phyloP scores from a whole-genome alignment of 768 basidiomycete species.

The Termitomyces sp. region DNA sequence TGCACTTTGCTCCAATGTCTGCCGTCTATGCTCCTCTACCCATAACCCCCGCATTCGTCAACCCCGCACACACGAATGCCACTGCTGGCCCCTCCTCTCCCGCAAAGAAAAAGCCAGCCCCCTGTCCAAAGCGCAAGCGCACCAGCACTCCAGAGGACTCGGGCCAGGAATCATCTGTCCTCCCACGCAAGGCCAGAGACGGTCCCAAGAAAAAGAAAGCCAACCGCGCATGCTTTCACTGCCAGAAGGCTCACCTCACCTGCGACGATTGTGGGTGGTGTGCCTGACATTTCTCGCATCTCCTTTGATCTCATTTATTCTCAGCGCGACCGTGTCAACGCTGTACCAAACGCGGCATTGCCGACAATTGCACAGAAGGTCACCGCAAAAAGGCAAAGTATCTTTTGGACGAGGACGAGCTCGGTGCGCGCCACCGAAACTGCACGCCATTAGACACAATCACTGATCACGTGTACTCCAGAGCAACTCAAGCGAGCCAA shows the following conservation, averaged over 20 bases:
- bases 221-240: constrained; percentile 88
- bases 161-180: constrained; percentile 38
- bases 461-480: constrained; percentile 34
- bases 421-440: constrained; percentile 47
- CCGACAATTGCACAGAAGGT: constrained; percentile 85
- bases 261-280: constrained; percentile 86
- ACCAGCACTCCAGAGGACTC: constrained; percentile 54
- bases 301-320: constrained; percentile 11
- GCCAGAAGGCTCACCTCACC: constrained; percentile 97
- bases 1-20: constrained; percentile 23
- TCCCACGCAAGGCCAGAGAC: constrained; percentile 54
- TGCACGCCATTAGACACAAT: constrained; percentile 18
- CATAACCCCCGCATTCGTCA: constrained; percentile 28
- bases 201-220: constrained; percentile 94
- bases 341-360: constrained; percentile 91
- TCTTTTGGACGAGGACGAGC: constrained; percentile 88
- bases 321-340: constrained; percentile 93
- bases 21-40: constrained; percentile 33
- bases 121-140: constrained; percentile 53
- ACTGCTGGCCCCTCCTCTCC: constrained; percentile 38
- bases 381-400: constrained; percentile 98
- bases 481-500: constrained; percentile 47
- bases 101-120: constrained; percentile 32
- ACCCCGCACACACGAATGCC: constrained; percentile 38
- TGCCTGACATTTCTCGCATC: constrained; percentile 10